These are phyloP conservation scores for Micromonas pusilla DNA, from an alignment of 139 green algal genomes.

Conservation along the genomic window DNA sequence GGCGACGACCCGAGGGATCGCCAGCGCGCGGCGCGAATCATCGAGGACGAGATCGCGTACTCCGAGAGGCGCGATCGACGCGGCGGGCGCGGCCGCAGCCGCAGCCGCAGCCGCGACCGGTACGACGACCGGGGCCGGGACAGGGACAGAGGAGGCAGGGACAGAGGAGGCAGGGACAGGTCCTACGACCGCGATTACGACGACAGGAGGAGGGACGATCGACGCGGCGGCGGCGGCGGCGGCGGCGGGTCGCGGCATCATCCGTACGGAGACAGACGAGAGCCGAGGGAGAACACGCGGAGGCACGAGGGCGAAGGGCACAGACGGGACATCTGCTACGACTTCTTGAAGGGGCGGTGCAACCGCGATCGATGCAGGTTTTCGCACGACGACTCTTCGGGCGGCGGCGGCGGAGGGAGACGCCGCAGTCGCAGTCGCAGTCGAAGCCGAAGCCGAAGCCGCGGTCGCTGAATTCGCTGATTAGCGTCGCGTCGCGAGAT, in stretches of 20 bases:
- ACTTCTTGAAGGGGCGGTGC: slow-evolving; percentile 77
- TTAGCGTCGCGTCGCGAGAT: too few species aligned
- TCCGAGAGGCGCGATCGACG: background rate
- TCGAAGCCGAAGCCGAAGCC: too few species aligned
- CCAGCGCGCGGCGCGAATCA: background rate
- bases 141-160: too few species aligned
- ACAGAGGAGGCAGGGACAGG: background rate
- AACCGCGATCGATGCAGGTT: slow-evolving; percentile 67
- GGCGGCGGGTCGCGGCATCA: too few species aligned
- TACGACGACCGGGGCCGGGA: background rate
- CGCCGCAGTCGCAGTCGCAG: background rate
- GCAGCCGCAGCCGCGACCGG: background rate
- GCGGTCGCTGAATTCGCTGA: too few species aligned
- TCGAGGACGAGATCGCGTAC: background rate
- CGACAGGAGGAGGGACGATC: background rate
- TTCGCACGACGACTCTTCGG: slow-evolving; percentile 48
- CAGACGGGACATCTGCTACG: too few species aligned
- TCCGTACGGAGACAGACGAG: too few species aligned
- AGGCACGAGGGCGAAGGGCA: background rate
- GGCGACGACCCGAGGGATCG: background rate
- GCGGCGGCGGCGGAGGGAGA: background rate
- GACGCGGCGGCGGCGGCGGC: too few species aligned
- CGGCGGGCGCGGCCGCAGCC: background rate
- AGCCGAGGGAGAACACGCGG: too few species aligned
- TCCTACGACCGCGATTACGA: too few species aligned